phyloP scores from a whole-genome alignment of 2,329 filamentous ascomycete genomes.

The Botrytis pseudocinerea region DNA sequence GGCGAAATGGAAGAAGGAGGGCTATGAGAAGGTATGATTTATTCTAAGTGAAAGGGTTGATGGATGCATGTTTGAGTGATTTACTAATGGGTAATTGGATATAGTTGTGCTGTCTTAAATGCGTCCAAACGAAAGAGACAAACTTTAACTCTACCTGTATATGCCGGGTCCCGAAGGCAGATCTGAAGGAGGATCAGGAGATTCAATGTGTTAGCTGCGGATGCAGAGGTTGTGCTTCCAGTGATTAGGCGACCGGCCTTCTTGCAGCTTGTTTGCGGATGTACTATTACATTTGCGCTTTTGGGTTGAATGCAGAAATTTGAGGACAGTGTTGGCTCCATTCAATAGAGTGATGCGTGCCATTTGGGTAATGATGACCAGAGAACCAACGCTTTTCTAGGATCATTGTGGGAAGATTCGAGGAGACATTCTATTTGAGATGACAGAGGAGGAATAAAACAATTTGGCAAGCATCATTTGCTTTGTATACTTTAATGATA shows the following conservation, averaged over 20 bases:
- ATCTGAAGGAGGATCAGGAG: conserved; percentile 86
- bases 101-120: conserved; percentile 88
- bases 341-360: neutral
- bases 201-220: conserved; percentile 95
- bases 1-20: conserved; percentile 99
- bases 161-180: conserved; percentile 86
- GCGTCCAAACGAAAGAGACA: conserved; percentile 99
- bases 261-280: conserved; percentile 3
- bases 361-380: conserved; percentile 6
- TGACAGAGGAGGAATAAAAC: neutral
- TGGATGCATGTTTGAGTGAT: neutral
- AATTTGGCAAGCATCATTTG: neutral
- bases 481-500: conserved; percentile 30
- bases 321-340: neutral
- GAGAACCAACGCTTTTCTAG: neutral
- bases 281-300: neutral
- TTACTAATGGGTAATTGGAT: conserved; percentile 14
- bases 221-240: conserved; percentile 85
- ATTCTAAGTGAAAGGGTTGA: neutral
- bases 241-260: conserved; percentile 57
- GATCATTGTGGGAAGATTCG: neutral
- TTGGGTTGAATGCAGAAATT: neutral
- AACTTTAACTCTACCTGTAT: conserved; percentile 98
- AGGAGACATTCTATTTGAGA: neutral
- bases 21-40: conserved; percentile 83